Base-by-base conservation (phyloP, 805 yeast genomes). In the Cyberlindnera lachancei region DNA sequence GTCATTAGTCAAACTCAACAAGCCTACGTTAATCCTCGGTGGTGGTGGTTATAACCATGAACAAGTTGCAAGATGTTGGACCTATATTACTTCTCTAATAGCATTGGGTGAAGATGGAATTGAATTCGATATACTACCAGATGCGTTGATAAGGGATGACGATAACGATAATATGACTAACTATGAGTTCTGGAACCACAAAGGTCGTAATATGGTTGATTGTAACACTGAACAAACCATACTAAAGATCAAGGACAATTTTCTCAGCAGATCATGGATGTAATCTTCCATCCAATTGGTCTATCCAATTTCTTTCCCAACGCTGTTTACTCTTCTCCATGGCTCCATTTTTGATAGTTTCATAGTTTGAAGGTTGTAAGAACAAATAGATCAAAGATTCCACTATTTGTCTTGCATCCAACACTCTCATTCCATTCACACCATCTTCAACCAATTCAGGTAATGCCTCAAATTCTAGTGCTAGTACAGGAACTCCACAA, bases 401-500 rank as follows among this genome's bases (percentile, higher is more conserved):
- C 21, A 68, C 63, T 48, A 81, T 53, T 27, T 70, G 73, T 13
- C 53, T 33, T 11, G 63, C 58, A 34, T 61, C 61, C 0, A 52
- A 40, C 44, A 81, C 71, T 12, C 70, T 54, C 23, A 80, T 45
- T 1, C 99, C 99, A 51, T 88, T 87, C 1, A 58, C 62, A 2
- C 70, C 71, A 29, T 78, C 70, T 28, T 69, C 62, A 1, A 92
- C 90, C 27, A 92, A 61, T 53, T 92, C 98, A 6, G 64, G 63
- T 11, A 90, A 67, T 2, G 95, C 90, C 0, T 80, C 75, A 53
- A 85, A 92, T 23, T 67, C 62, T 36, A 88, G 63, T 0, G 95
- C 74, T 3, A 88, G 63, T 0, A 87, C 96, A 1, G 98, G 99
- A 10, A 92, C 62, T 0, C 97, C 97, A 42, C 92, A 83, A 0